phyloP scores from a whole-genome alignment of 331 rosid species.

The Malus hybrid region DNA sequence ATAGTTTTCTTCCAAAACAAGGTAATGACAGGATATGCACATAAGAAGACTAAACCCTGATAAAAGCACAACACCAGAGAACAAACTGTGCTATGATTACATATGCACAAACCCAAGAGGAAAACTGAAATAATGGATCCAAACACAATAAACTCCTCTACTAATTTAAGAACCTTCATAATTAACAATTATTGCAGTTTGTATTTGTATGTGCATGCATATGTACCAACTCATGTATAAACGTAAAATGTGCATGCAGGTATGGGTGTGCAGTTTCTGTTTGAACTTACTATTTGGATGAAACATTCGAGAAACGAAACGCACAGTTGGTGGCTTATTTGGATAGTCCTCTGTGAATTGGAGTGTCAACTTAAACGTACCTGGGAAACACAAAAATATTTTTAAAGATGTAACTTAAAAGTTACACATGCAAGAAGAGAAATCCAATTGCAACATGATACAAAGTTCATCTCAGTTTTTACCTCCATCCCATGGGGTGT shows the following conservation, averaged over 20 bases:
- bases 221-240: neutral
- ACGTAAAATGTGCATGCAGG: neutral
- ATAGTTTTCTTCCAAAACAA: neutral
- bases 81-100: neutral
- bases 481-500: constrained; percentile 99
- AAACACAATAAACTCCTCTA: neutral
- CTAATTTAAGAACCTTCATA: neutral
- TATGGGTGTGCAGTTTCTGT: neutral
- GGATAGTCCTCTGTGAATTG: constrained; percentile 95
- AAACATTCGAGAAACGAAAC: constrained; percentile 95
- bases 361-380: constrained; percentile 92
- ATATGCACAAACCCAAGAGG: neutral
- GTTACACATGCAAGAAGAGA: neutral
- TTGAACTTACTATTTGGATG: constrained; percentile 89
- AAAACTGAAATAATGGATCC: neutral
- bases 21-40: neutral
- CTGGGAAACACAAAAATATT: constrained; percentile 32
- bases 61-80: neutral
- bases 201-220: neutral
- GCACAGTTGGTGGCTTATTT: constrained; percentile 90
- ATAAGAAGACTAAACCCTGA: neutral
- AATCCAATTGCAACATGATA: neutral
- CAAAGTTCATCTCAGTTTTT: constrained; percentile 5
- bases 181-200: neutral
- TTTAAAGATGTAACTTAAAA: neutral